Evolutionary conservation across 2,329 filamentous ascomycete species (phyloP), one percentile per base, ranked within the genome.

Genomic region (Alternaria ventricosa): DNA sequence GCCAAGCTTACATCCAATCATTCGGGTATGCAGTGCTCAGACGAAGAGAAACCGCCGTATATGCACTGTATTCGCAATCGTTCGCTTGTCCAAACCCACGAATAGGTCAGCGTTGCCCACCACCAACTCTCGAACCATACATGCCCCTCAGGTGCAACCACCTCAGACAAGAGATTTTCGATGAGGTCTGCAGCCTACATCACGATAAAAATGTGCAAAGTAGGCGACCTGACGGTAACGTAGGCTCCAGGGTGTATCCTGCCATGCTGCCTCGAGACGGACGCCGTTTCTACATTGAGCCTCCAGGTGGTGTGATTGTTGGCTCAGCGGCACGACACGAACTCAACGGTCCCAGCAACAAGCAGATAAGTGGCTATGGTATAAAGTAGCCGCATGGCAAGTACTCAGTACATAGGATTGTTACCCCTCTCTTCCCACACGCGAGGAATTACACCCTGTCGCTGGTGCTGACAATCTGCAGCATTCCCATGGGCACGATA

Each of bases 241-340:
- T 22, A 22, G 20, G 20, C 20, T 22, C 20, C 20, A 22, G 20
- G 20, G 20, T 22, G 61, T 59, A 59, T 56, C 49, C 33, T 66
- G 57, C 54, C 60, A 65, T 23, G 49, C 61, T 64, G 45, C 51
- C 67, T 57, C 43, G 36, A 62, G 51, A 57, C 28, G 44, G 49
- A 41, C 55, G 45, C 60, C 28, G 55, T 61, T 27, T 55, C 62
- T 56, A 43, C 46, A 58, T 58, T 6, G 45, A 45, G 41, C 55
- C 22, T 43, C 22, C 27, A 62, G 33, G 60, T 66, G 65, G 61
- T 61, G 59, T 65, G 57, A 61, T 61, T 60, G 47, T 60, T 20
- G 58, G 46, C 66, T 64, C 64, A 62, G 65, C 68, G 57, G 67
- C 67, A 71, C 61, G 60, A 68, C 55, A 66, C 68, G 66, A 65